Evolutionary conservation across 2,329 filamentous ascomycete species (phyloP), one percentile per base, ranked within the genome.

Genomic region (Immersiporthe knoxdaviesiana): DNA sequence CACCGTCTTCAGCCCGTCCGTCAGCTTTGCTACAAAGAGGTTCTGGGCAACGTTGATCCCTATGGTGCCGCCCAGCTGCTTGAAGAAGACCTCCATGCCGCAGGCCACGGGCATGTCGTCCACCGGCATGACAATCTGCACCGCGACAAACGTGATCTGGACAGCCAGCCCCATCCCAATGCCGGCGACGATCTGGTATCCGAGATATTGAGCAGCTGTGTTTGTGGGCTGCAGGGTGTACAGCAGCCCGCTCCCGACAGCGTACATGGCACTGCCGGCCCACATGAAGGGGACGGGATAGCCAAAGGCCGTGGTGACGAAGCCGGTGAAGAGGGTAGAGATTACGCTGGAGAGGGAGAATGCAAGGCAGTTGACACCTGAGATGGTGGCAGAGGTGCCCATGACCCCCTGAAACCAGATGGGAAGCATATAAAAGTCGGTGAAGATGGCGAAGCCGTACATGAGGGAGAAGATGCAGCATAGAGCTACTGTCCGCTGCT

Each of bases 321-420:
- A 56, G 54, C 68, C 68, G 32, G 64, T 63, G 8, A 60, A 58
- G 1, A 69, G 52, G 16, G 68, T 67, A 3, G 65, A 61, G 1
- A 69, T 21, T 6, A 66, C 61, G 37, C 61, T 67, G 0, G 64
- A 54, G 27, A 68, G 65, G 3, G 60, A 61, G 21, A 69, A 56
- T 0, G 68, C 64, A 24, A 69, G 64, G n/a, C 65, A 63, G 58
- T 69, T 67, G 10, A 69, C 24, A 7, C 68, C 68, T 3, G 68
- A 69, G 2, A 66, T 63, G 16, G 65, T 47, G 32, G 68, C 64
- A 18, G 68, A 63, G 7, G 66, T 64, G 21, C 63, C 63, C 27
- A 64, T 61, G 7, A 65, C 56, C 2, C 62, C 67, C 24, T 68
- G 67, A 41, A 68, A 68, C 44, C 65, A 68, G 44, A 68, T 65